phyloP scores from a whole-genome alignment of 208 protist genomes.

The Tritrichomonas foetus region DNA sequence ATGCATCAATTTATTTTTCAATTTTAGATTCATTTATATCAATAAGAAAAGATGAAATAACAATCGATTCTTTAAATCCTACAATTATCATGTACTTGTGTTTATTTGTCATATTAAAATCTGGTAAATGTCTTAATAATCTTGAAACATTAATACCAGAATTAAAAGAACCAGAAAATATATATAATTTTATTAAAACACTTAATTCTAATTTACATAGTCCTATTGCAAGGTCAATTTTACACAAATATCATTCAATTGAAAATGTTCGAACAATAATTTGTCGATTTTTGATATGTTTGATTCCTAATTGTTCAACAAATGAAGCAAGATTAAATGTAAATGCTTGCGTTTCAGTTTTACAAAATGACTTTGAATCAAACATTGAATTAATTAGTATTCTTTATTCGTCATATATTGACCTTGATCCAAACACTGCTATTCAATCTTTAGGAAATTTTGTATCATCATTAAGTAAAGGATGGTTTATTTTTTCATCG shows the following conservation, averaged over 20 bases:
- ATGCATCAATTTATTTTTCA: background rate
- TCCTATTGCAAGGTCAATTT: background rate
- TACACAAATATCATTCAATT: background rate
- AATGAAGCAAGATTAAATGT: background rate
- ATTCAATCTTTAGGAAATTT: background rate
- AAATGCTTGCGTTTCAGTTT: background rate
- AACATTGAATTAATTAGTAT: background rate
- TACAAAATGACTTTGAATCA: background rate
- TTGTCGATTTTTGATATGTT: background rate
- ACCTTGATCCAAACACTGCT: background rate
- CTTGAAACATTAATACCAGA: background rate
- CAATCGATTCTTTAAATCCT: background rate
- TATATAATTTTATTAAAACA: background rate
- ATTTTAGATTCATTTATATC: background rate
- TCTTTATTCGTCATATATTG: background rate
- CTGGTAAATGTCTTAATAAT: background rate
- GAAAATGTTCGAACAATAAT: background rate
- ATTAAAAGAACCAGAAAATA: background rate
- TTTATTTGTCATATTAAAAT: background rate
- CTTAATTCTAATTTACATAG: background rate
- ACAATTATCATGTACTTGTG: background rate
- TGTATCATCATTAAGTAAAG: background rate
- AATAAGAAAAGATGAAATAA: background rate
- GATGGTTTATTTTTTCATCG: background rate
- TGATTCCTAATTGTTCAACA: background rate